Base-by-base conservation (phyloP, 257 asterid genomes). In the Linderniella brevidens region DNA sequence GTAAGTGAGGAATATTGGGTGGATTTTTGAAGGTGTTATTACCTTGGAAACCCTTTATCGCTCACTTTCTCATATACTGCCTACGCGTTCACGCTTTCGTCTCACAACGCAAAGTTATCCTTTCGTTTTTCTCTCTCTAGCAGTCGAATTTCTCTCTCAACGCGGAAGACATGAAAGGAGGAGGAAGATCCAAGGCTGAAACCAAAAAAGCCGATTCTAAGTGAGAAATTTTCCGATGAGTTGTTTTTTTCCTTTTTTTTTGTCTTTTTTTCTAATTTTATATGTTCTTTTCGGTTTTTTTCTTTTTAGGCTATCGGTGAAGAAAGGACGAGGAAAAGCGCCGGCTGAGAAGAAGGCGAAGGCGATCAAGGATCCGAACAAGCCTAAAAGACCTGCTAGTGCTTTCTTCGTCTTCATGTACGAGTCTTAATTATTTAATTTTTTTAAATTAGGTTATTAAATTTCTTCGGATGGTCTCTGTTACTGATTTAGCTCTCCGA, bases 391-490 rank as follows among this genome's bases (percentile, higher is more conserved):
- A 76, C 96, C 96, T 50, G 86, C 92, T 6, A 81, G 94, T 47
- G 94, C 96, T 36, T 86, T 86, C 59, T 86, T 86, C 66, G 85
- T 86, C n/a, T 86, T 81, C 88, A 85, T 85, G 96, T 85, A 81
- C 40, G 45, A 15, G 3, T 25, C 6, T 25, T 25, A 25, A 25
- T 25, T 25, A 25, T 25, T 25, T 6, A 25, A 2, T 25, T 25
- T 25, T 25, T 25, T 25, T 25, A 3, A 25, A 25, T 25, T 25
- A 25, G 35, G 25, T 16, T 19, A 4, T 8, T 1, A 3, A n/a
- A 3, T 19, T 9, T 2, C 13, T 1, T 0, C 29, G 13, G 5
- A 37, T 18, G 13, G 20, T 3, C 3, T 5, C 8, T 17, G 17
- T 13, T 7, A 13, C 9, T 29, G 4, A 16, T 46, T 0, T 15